Evolutionary conservation across 2,329 filamentous ascomycete genomes (phyloP).

Genomic region (Aspergillus hiratsukae): DNA sequence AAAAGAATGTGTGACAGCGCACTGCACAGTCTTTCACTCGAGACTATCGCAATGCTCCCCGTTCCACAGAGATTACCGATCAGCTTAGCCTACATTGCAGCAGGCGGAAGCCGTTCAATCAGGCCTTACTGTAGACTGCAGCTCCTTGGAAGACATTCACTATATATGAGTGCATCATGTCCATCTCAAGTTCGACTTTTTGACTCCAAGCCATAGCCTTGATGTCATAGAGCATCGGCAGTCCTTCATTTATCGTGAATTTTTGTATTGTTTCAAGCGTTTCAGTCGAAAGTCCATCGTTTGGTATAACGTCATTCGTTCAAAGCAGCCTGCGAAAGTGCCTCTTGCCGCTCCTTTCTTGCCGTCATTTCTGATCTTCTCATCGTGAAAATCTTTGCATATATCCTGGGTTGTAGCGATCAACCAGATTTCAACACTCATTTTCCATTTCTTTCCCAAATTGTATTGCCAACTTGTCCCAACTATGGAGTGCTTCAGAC

Average conservation of each 20-base stretch:
- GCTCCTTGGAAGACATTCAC: neutral
- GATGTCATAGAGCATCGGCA: constrained; percentile 25
- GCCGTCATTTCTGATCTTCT: constrained; percentile 4
- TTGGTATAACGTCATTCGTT: constrained; percentile 20
- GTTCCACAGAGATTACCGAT: constrained; percentile 15
- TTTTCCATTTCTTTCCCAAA: neutral
- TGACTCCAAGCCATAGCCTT: constrained; percentile 14
- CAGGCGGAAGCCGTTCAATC: constrained; percentile 19
- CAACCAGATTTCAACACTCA: neutral
- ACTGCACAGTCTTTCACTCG: constrained; percentile 8
- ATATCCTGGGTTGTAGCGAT: neutral
- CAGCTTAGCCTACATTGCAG: constrained; percentile 15
- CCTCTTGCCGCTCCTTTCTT: constrained; percentile 9
- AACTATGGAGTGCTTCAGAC: constrained; percentile 34
- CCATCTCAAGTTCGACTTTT: neutral
- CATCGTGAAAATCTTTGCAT: neutral
- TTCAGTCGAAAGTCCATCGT: constrained; percentile 19
- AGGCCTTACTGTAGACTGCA: neutral
- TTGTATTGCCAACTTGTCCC: neutral
- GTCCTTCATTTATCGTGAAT: constrained; percentile 14
- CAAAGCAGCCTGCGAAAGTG: constrained; percentile 14
- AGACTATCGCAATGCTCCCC: constrained; percentile 6
- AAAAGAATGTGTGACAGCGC: constrained; percentile 18
- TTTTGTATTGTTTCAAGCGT: constrained; percentile 12
- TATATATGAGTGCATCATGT: neutral